Conservation (phyloP, 192 early-diverging fungal species). For the Umbelopsis ramanniana region DNA sequence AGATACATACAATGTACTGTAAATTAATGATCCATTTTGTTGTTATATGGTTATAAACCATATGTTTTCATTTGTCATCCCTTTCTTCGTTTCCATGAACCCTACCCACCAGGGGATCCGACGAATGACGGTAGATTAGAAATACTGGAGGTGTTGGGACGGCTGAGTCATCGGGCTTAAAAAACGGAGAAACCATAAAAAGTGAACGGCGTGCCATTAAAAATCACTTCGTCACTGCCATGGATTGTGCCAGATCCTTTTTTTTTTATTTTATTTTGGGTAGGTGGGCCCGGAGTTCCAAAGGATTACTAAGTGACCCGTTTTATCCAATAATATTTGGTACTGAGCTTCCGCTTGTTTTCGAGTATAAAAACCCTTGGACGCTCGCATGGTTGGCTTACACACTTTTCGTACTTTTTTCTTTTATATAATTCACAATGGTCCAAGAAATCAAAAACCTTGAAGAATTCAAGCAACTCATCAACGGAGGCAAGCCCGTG, state of each 20-base stretch:
- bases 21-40: conserved; percentile 2
- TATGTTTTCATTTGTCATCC: background rate
- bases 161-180: too few relatives aligned
- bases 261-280: too few relatives aligned
- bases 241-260: conserved; percentile 3
- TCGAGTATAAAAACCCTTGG: background rate
- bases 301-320: background rate
- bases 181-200: too few relatives aligned
- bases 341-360: background rate
- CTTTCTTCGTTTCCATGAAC: background rate
- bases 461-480: conserved; percentile 28
- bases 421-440: background rate
- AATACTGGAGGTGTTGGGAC: background rate
- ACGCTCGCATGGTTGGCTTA: background rate
- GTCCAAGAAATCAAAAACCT: conserved; percentile 32
- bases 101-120: background rate
- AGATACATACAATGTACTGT: conserved; percentile 14
- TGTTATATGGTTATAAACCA: background rate
- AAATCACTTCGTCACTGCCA: background rate
- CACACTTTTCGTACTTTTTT: conserved; percentile 3
- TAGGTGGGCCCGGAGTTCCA: background rate
- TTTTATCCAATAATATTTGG: background rate
- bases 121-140: background rate
- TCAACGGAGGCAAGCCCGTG: conserved; percentile 28
- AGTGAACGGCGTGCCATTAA: background rate